Conservation (phyloP, 495 filamentous ascomycete species). For the Aspergillus incahuasiensis region DNA sequence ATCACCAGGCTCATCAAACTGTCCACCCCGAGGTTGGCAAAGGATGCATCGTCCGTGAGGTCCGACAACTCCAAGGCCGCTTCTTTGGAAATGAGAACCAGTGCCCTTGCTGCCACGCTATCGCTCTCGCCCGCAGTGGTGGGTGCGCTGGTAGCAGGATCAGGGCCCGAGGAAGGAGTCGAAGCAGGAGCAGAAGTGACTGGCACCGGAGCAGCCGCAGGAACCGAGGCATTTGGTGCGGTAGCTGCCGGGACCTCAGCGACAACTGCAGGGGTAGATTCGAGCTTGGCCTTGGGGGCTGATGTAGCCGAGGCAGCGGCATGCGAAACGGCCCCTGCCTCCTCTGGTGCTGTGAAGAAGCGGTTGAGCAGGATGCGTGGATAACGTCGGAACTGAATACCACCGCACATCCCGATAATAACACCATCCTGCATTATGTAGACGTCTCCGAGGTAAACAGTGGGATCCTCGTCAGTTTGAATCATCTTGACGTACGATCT, state of each 20-base stretch:
- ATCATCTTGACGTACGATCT: background rate
- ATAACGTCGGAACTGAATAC: background rate
- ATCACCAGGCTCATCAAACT: conserved; percentile 47
- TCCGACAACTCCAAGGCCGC: conserved; percentile 19
- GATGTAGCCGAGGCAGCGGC: too few species aligned
- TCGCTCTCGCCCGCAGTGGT: background rate
- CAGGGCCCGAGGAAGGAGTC: background rate
- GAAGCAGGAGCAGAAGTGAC: background rate
- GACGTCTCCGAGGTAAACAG: background rate
- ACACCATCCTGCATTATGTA: background rate
- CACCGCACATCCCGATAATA: background rate
- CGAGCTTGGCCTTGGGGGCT: too few species aligned
- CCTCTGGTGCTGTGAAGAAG: background rate
- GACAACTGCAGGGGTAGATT: too few species aligned
- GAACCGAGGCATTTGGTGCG: too few species aligned
- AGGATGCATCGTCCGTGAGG: conserved; percentile 28
- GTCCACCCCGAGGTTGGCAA: conserved; percentile 49
- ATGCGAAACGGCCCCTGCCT: too few species aligned
- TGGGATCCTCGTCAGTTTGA: background rate
- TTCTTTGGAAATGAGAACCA: conserved; percentile 22
- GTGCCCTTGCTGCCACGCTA: background rate
- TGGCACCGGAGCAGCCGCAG: background rate
- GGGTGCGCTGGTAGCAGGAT: background rate
- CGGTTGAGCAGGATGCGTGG: background rate
- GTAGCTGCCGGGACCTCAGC: too few species aligned